phyloP scores from a whole-genome alignment of 108 stramenopile genomes.

The Cyclotella sp. region DNA sequence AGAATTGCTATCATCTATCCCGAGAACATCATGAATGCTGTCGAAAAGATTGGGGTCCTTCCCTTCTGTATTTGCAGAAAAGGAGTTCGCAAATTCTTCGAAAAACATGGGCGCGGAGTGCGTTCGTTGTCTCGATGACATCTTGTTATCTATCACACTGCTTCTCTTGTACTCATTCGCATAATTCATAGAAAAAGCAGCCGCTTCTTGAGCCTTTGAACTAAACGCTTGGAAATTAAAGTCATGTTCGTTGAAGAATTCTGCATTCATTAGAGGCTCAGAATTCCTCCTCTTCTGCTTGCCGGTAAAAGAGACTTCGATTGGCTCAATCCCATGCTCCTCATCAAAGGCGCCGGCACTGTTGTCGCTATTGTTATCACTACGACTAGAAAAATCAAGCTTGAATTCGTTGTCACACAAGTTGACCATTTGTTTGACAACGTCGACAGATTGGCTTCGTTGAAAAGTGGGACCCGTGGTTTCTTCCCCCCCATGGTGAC shows the following conservation, averaged over 20 bases:
- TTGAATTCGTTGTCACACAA: not conserved
- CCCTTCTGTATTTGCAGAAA: not conserved
- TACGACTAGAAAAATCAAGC: no score
- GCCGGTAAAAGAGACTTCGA: not conserved
- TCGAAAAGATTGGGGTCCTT: not conserved
- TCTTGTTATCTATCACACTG: not conserved
- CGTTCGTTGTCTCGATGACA: not conserved
- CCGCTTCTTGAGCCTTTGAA: not conserved
- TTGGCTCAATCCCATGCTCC: slow-evolving; percentile 1
- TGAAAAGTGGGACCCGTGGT: not conserved
- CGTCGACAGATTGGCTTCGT: slow-evolving; percentile 7
- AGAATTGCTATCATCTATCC: not conserved
- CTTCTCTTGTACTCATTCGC: not conserved
- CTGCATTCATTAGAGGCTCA: slow-evolving; percentile 4
- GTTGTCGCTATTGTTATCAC: no score
- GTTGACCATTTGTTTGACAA: not conserved
- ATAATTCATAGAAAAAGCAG: not conserved
- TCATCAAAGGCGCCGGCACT: no score
- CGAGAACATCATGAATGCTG: not conserved
- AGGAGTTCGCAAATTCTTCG: slow-evolving; percentile 10
- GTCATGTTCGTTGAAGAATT: not conserved
- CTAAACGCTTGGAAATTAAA: not conserved
- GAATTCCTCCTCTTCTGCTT: slow-evolving; percentile 7
- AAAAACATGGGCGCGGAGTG: not conserved
- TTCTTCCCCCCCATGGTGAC: not conserved